Percentiles rank a stretch among this genome's conserved stretches.
Evolutionary conservation across 1,284 basidiomycete species (phyloP).

Genomic region (Coniferiporia weirii): DNA sequence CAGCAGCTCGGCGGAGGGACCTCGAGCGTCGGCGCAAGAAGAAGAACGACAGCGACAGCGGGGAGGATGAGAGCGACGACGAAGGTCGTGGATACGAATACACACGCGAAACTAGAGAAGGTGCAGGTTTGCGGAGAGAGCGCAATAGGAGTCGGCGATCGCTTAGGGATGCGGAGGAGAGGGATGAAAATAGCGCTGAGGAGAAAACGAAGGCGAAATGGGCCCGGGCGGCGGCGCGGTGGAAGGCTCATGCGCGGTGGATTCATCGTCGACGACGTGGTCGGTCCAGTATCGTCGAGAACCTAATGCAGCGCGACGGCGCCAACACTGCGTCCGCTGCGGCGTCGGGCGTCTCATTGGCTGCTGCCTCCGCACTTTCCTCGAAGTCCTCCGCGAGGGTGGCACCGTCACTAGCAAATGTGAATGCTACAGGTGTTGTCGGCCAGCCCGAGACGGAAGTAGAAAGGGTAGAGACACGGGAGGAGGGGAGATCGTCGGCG

Average conservation of each 20-base stretch:
- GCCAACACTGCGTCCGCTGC: neutral
- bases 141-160: slow-evolving; percentile 34
- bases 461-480: neutral
- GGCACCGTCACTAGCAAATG: neutral
- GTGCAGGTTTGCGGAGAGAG: slow-evolving; percentile 22
- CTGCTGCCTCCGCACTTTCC: neutral
- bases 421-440: neutral
- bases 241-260: slow-evolving; percentile 55
- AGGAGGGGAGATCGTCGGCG: neutral
- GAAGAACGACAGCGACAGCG: slow-evolving; percentile 22
- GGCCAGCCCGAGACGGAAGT: neutral
- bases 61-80: slow-evolving; percentile 34
- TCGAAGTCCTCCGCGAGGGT: no score
- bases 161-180: slow-evolving; percentile 29
- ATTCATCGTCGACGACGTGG: slow-evolving; percentile 48
- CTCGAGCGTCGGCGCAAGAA: slow-evolving; percentile 29
- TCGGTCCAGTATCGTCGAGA: slow-evolving; percentile 3
- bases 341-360: slow-evolving; percentile 7
- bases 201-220: slow-evolving; percentile 45
- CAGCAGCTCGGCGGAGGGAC: slow-evolving; percentile 33
- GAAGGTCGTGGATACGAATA: slow-evolving; percentile 42
- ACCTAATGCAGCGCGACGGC: slow-evolving; percentile 1
- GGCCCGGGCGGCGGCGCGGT: slow-evolving; percentile 55
- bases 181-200: slow-evolving; percentile 30
- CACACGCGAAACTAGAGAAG: slow-evolving; percentile 31